Evolutionary conservation across 179 eudicot species (phyloP).

Genomic region (Silene vulgaris): DNA sequence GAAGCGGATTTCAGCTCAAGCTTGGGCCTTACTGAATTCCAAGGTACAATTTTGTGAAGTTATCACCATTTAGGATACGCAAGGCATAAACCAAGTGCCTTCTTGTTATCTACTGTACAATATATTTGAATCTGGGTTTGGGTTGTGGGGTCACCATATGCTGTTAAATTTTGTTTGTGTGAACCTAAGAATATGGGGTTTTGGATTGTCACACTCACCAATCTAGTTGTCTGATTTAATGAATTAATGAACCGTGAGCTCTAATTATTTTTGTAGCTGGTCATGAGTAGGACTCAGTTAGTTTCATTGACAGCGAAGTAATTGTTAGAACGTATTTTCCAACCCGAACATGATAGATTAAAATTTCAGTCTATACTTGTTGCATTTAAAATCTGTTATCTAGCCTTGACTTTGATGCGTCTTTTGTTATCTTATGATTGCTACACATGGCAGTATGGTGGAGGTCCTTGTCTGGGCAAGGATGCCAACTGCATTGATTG

Average conservation of each 20-base stretch:
- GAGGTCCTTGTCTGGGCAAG: conserved; percentile 70
- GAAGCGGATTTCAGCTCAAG: conserved; percentile 82
- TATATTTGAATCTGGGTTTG: background rate
- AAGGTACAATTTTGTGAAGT: conserved; percentile 44
- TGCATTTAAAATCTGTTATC: background rate
- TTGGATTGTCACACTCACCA: background rate
- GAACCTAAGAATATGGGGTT: background rate
- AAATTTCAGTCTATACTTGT: background rate
- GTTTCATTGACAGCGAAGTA: background rate
- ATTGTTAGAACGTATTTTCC: background rate
- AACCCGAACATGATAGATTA: background rate
- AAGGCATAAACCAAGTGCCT: background rate
- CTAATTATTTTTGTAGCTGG: background rate
- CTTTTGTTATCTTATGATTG: conserved; percentile 10
- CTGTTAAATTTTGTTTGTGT: background rate
- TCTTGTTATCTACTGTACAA: background rate
- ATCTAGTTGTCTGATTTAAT: background rate
- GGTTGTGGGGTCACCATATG: background rate
- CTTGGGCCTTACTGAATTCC: conserved; percentile 69
- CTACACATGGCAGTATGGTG: conserved; percentile 49
- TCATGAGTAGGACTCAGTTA: background rate
- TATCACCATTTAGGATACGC: background rate
- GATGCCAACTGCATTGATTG: conserved; percentile 66
- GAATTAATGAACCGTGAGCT: background rate
- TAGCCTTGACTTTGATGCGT: background rate